Evolutionary conservation across 163 green algal genomes (phyloP), one percentile per base, ranked within the genome.

Genomic region (Coccomyxa subellipsoidea): DNA sequence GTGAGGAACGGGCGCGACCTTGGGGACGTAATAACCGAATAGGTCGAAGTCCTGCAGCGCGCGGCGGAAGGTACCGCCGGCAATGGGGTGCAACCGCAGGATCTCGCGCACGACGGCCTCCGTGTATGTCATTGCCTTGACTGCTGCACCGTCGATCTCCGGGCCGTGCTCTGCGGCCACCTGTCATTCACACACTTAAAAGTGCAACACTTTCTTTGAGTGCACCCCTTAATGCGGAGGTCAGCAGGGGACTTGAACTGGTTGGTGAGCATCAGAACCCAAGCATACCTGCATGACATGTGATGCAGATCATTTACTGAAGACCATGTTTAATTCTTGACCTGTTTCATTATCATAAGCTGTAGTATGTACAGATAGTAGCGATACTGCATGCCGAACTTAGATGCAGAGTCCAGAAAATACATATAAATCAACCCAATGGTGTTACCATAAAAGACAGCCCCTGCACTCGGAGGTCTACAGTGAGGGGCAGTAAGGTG

Each of bases 41-140:
- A 90, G 77, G 54, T 90, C 79, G 81, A 88, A 84, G 35, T 86
- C 79, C 36, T 73, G 15, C 15, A 86, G 18, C 15, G 84, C 81
- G 38, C 35, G 69, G 0, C 88, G 76, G 25, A 84, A 85, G 27
- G 88, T 54, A 7, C 73, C 38, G 0, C 40, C 38, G 10, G 85
- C 81, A 31, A 87, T 77, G 38, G 86, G 81, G 4, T 76, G 80
- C n/a, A 90, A 27, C 2, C 90, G 78, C 78, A 88, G 78, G 23
- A 36, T 40, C 77, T 93, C 90, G 18, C 88, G 87, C 25, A 92
- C 18, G n/a, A 70, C 38, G 4, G 83, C 89, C 0, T 92, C 89
- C 66, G 84, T n/a, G 59, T 89, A 90, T 10, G 70, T 80, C 85
- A 93, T 91, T 23, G 80, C 79, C 25, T 77, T 36, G 10, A 92